phyloP scores from a whole-genome alignment of 768 basidiomycete species.

The Boletellus ananas region DNA sequence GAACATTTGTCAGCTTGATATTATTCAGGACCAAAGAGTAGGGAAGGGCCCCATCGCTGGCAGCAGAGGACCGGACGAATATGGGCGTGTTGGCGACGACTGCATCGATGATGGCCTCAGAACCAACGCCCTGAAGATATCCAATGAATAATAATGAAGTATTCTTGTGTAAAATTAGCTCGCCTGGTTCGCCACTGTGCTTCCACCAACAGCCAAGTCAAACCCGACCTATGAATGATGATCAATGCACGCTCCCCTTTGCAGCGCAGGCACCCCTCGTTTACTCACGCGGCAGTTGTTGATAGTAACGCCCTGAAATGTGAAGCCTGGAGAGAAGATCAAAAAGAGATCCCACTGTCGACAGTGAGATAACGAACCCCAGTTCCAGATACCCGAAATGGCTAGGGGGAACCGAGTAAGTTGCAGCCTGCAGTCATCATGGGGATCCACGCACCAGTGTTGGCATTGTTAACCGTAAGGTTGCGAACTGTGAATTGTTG shows the following conservation, averaged over 20 bases:
- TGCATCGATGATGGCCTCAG: conserved; percentile 45
- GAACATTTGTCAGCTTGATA: conserved; percentile 32
- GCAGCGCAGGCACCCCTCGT: not conserved
- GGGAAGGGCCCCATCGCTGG: conserved; percentile 26
- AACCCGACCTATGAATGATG: conserved; percentile 38
- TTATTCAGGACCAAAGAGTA: conserved; percentile 37
- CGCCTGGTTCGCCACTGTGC: conserved; percentile 31
- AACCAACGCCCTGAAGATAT: conserved; percentile 36
- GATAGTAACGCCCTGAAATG: conserved; percentile 50
- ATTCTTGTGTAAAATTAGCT: not conserved
- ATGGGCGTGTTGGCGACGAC: conserved; percentile 41
- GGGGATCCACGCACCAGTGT: conserved; percentile 27
- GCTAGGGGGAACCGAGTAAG: conserved; percentile 15
- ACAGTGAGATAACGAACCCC: conserved; percentile 30
- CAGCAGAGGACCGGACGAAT: conserved; percentile 38
- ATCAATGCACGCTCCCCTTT: not conserved
- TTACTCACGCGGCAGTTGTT: conserved; percentile 32
- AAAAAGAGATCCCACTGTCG: not conserved
- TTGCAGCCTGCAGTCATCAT: not conserved
- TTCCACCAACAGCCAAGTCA: conserved; percentile 40
- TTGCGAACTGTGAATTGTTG: conserved; percentile 77
- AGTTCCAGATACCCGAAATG: conserved; percentile 36
- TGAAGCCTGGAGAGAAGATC: conserved; percentile 36
- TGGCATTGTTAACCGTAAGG: conserved; percentile 48
- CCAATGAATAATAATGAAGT: not conserved